Base-by-base conservation (phyloP, 2,329 filamentous ascomycete species). In the Cercospora zeae-maydis region DNA sequence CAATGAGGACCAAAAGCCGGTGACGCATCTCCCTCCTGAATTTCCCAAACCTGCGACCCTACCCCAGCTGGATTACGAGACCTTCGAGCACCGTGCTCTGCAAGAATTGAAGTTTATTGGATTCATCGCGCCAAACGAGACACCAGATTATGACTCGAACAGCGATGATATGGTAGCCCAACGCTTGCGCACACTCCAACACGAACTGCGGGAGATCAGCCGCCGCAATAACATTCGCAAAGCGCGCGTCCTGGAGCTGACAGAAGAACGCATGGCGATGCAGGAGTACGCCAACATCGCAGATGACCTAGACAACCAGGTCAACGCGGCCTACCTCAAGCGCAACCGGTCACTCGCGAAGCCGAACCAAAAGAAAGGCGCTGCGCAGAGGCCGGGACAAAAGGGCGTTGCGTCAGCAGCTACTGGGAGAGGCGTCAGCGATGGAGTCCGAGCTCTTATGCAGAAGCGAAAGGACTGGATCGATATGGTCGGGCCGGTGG, bases 281-380 rank as follows among this genome's bases (percentile, higher is more conserved):
- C 95, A 99, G 74, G 95, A 99, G 75, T 99, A 96, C 80, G 90
- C 89, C 75, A 97, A 92, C 61, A 99, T 99, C 70, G 88, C 96
- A 56, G 95, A 99, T 75, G 95, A 99, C 75, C 87, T 99, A 21
- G 95, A 99, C 80, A 87, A 88, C 45, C 95, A 98, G 75, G 92
- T 98, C 45, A 93, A 98, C 74, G 89, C 91, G 57, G 93, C 95
- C 3, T 99, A 98, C 74, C 87, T 96, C 49, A 99, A 99, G 80
- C 90, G 95, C 24, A 98, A 93, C 30, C 88, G 95, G 89, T 98
- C 78, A 24, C 63, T 69, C 91, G 93, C 75, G 96, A 98, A 80
- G 92, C 87, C 76, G 77, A 96, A 96, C 79, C 88, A 92, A 62
- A 82, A 82, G 31, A 93, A 96, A 75, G 82, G 88, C 33, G 4